Conservation (phyloP, 2,329 filamentous ascomycete genomes). For the Colletotrichum navitas region DNA sequence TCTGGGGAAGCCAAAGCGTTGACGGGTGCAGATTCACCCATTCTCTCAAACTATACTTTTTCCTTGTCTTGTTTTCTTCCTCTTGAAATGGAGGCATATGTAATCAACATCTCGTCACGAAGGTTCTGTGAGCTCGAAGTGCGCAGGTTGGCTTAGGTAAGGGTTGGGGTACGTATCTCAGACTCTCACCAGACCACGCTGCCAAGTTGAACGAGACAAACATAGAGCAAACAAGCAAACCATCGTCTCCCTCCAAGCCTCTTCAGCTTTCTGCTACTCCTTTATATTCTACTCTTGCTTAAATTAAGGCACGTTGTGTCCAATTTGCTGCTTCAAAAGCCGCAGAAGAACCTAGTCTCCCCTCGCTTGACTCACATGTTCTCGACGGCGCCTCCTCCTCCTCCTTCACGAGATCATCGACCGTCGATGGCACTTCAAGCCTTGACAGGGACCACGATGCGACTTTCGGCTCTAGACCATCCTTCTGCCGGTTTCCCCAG, state of each 20-base stretch:
- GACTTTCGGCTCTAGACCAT: constrained; percentile 33
- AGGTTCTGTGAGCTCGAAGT: background rate
- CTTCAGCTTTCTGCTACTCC: background rate
- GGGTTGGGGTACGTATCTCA: background rate
- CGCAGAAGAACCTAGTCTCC: background rate
- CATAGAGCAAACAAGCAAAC: background rate
- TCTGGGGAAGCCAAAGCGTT: background rate
- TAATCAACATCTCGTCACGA: background rate
- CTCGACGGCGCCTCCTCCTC: background rate
- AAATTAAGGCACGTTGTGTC: no score
- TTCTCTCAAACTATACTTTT: background rate
- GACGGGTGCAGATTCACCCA: background rate
- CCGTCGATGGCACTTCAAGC: background rate
- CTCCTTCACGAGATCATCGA: background rate
- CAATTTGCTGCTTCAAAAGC: background rate
- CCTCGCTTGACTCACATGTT: background rate
- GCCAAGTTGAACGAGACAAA: background rate
- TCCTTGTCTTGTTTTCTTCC: no score
- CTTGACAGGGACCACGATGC: constrained; percentile 18
- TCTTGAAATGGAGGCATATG: background rate
- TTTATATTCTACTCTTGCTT: no score
- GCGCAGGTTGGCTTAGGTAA: constrained; percentile 5
- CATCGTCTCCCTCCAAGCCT: background rate
- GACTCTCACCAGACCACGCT: background rate
- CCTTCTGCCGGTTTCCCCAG: constrained; percentile 17